Evolutionary conservation across 148 eudicot genomes (phyloP), one percentile per base, ranked within the genome.

Genomic region (Chenopodium formosanum): DNA sequence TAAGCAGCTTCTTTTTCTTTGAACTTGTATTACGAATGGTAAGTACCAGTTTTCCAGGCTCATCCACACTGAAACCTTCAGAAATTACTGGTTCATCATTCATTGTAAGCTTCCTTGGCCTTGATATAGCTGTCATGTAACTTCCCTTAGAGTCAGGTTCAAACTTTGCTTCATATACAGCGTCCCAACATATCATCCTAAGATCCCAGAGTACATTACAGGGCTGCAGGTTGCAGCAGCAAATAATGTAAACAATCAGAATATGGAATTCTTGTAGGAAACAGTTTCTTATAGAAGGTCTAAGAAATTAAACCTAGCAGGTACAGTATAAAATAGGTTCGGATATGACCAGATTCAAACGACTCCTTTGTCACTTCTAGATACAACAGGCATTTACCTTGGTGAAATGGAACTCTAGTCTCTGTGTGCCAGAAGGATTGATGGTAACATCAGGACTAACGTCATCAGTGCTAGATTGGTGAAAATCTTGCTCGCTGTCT

Each of bases 1-100:
- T 83, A 20, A 92, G 78, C 25, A 90, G 85, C 82, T 84, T 87
- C 87, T 92, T 90, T 87, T 88, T 92, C 84, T 87, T 88, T 9
- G 90, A 86, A 32, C 85, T 86, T 66, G 75, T 89, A 80, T 90
- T 89, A 73, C 86, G 84, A 73, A 91, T 67, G 14, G 87, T 81
- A 62, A 91, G 80, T 72, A 90, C 82, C 73, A 91, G 29, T 66
- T 89, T 89, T 7, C 92, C 91, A 7, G 89, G 80, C 52, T 91
- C 90, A 13, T 72, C 75, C n/a, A 82, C 76, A 20, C 85, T 90
- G 85, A 83, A 90, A 83, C 82, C 87, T 73, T 87, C 87, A 53
- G 82, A 73, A 80, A 90, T 86, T 9, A 89, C 73, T 52, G 89
- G 87, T 52, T 82, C 90, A 32, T 90, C 87, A 70, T 20, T 68